phyloP scores from a whole-genome alignment of 768 basidiomycete genomes.

The Phlebiopsis flavidoalba region DNA sequence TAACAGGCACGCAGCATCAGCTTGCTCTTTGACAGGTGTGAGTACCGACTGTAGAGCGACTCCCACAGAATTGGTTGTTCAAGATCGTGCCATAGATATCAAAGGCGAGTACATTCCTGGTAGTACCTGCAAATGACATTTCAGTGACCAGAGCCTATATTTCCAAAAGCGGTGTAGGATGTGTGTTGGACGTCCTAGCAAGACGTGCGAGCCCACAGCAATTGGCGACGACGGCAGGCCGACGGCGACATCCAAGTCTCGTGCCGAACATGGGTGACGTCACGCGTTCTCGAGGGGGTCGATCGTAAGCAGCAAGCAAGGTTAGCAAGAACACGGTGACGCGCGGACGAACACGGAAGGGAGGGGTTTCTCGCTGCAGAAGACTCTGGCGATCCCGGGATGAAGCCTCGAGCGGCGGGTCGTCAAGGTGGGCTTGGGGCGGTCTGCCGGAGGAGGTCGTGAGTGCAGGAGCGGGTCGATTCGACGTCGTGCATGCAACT shows the following conservation, averaged over 20 bases:
- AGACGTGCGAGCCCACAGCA: neutral
- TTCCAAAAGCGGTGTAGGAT: neutral
- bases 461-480: too few relatives aligned
- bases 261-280: neutral
- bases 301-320: too few relatives aligned
- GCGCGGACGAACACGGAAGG: too few relatives aligned
- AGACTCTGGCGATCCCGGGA: too few relatives aligned
- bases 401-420: too few relatives aligned
- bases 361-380: too few relatives aligned
- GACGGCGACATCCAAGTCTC: neutral
- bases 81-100: slow-evolving; percentile 29
- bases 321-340: too few relatives aligned
- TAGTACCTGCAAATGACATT: neutral
- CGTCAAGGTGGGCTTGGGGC: too few relatives aligned
- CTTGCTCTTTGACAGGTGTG: slow-evolving; percentile 8
- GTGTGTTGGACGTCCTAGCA: neutral
- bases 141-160: neutral
- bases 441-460: too few relatives aligned
- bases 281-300: neutral
- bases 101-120: slow-evolving; percentile 21
- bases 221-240: neutral
- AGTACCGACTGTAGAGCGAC: slow-evolving; percentile 4
- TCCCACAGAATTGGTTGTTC: slow-evolving; percentile 20
- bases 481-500: too few relatives aligned
- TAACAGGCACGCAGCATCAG: slow-evolving; percentile 8